A percentile compares a stretch with the other conserved stretches of the same genome.
Conservation (phyloP, 108 stramenopile genomes). For the Craspedostauros australis region DNA sequence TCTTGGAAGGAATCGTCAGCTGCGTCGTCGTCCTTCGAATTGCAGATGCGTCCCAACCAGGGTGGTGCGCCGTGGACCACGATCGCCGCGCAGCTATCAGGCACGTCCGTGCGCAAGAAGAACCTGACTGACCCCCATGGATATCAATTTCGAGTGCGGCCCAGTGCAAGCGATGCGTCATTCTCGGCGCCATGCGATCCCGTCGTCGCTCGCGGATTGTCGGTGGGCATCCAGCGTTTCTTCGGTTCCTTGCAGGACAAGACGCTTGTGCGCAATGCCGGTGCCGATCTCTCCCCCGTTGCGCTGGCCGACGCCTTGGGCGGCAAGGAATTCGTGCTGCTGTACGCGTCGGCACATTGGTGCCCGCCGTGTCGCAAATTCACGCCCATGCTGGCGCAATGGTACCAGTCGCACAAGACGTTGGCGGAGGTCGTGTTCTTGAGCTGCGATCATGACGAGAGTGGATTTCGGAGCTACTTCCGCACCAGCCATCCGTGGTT, state of each 20-base stretch:
- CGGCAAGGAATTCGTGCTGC: conserved; percentile 63
- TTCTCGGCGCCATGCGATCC: conserved; percentile 61
- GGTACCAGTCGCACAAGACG: conserved; percentile 49
- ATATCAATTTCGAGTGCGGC: conserved; percentile 74
- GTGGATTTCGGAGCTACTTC: conserved; percentile 67
- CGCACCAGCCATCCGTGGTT: conserved; percentile 73
- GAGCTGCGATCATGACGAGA: conserved; percentile 68
- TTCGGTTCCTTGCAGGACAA: conserved; percentile 48
- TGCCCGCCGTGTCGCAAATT: conserved; percentile 81
- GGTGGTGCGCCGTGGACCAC: conserved; percentile 58
- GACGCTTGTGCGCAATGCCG: conserved; percentile 35
- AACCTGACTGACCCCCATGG: conserved; percentile 57
- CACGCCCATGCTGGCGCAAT: conserved; percentile 80
- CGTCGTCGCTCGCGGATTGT: conserved; percentile 29
- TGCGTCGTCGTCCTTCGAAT: conserved; percentile 35
- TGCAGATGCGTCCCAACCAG: conserved; percentile 76
- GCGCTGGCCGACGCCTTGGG: conserved; percentile 53
- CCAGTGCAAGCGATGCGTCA: conserved; percentile 20
- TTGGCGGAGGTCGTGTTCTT: conserved; percentile 83
- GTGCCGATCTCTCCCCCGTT: conserved; percentile 15
- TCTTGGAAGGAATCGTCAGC: conserved; percentile 32
- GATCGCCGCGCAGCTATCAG: conserved; percentile 48
- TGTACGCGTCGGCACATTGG: conserved; percentile 74
- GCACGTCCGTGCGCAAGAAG: conserved; percentile 65
- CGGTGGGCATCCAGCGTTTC: conserved; percentile 32